Evolutionary conservation across 805 yeast species (phyloP).

Genomic region (Myxozyma kluyveri): DNA sequence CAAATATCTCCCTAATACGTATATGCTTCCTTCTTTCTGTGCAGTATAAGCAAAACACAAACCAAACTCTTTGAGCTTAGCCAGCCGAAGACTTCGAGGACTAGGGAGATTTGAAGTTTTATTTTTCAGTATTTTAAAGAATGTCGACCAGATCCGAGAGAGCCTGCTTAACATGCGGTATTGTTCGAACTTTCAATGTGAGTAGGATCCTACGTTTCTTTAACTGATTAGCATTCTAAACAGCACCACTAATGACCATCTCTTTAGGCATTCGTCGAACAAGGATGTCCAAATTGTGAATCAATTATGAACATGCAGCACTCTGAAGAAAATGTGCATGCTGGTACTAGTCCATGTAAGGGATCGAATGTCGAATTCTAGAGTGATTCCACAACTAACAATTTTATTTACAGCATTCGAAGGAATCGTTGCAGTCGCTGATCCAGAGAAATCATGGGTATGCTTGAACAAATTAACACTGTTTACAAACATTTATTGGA

Average conservation of each 20-base stretch:
- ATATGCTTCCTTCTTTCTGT: too few species aligned
- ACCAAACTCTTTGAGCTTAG: too few species aligned
- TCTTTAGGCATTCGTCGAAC: conserved; percentile 60
- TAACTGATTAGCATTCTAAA: too few species aligned
- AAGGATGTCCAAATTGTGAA: conserved; percentile 97
- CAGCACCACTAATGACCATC: neutral
- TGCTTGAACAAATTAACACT: neutral
- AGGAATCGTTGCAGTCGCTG: conserved; percentile 88
- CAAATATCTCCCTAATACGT: too few species aligned
- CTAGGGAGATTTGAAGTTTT: too few species aligned
- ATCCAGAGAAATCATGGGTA: conserved; percentile 83
- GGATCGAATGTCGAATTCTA: too few species aligned
- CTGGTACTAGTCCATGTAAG: conserved; percentile 83
- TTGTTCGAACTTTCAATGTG: conserved; percentile 74
- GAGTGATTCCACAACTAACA: neutral
- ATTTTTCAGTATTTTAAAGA: too few species aligned
- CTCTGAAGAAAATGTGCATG: conserved; percentile 81
- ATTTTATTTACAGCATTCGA: conserved; percentile 58
- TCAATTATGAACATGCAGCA: conserved; percentile 71
- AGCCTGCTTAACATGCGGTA: conserved; percentile 97
- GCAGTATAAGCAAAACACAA: too few species aligned
- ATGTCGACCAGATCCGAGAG: conserved; percentile 57
- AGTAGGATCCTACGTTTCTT: conserved; percentile 27
- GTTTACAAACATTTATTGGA: neutral
- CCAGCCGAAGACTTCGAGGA: too few species aligned